Evolutionary conservation across 768 basidiomycete genomes (phyloP), one percentile per base, ranked within the genome.

Genomic region (Termitomyces heimii): DNA sequence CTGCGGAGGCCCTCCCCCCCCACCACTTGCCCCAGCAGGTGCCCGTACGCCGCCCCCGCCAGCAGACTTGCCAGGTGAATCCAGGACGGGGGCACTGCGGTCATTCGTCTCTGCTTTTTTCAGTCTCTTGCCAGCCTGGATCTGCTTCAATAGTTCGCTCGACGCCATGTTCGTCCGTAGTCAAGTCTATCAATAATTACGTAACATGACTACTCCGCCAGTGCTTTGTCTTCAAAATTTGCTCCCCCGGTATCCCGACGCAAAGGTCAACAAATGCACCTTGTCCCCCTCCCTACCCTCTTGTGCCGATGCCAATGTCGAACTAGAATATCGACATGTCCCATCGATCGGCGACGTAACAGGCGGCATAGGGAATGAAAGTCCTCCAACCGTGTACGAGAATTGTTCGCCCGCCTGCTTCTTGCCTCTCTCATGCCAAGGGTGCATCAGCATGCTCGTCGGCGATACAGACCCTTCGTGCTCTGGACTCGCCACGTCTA

Each of bases 101-200:
- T 96, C 94, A 77, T 86, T 81, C 2, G 92, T 96, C 55, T 81
- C 80, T 4, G 89, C 74, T 70, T 94, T 96, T 76, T 87, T 94
- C 54, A 97, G 78, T 57, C 57, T 81, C 72, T 82, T 93, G 29
- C 94, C 93, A 0, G 86, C 80, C 71, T 94, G 92, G 39, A 94
- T 94, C 65, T 89, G 84, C 58, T 85, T 81, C 59, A 94, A 72
- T 42, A 94, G 79, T 61, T 88, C 91, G 64, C 79, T 79, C 32
- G 42, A 43, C 40, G 85, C 86, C 89, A 92, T 91, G 55, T 56
- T 48, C 55, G 45, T 57, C 42, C 55, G 34, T 29, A 31, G n/a
- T 42, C 31, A 60, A 60, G 18, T 40, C 2, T 42, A 22, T 37
- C 16, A n/a, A 24, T 28, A n/a, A 53, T 61, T 61, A 61, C 53